These are phyloP conservation scores for Talaromyces adpressus DNA, from an alignment of 495 filamentous ascomycete genomes.

Conservation along the genomic window DNA sequence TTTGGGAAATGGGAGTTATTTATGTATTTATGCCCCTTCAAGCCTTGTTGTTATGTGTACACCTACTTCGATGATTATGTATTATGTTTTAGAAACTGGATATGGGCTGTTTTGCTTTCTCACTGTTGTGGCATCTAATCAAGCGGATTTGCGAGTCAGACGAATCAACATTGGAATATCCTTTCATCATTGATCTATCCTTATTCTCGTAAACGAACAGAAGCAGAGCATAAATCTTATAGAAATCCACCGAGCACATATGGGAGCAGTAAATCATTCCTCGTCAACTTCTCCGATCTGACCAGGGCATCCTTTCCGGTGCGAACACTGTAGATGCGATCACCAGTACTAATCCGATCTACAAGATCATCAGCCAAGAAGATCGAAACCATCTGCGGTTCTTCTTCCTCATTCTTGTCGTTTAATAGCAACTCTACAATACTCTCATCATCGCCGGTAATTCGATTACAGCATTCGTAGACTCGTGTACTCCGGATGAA, in stretches of 20 bases:
- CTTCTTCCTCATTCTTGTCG: too few relatives aligned
- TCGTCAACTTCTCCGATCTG: background rate
- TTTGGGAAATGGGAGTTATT: background rate
- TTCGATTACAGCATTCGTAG: too few relatives aligned
- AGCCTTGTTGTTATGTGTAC: background rate
- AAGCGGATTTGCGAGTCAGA: background rate
- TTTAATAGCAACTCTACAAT: too few relatives aligned
- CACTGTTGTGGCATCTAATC: background rate
- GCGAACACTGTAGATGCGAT: background rate
- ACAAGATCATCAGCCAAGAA: too few relatives aligned
- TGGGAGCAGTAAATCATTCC: background rate
- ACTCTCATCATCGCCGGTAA: too few relatives aligned
- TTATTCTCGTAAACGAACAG: background rate
- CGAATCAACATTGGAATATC: background rate
- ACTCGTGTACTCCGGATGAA: too few relatives aligned
- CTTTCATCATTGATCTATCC: background rate
- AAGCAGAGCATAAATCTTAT: too few relatives aligned
- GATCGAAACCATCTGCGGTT: too few relatives aligned
- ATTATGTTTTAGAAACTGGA: slow-evolving; percentile 3
- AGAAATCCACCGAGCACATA: background rate
- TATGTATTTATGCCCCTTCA: slow-evolving; percentile 2
- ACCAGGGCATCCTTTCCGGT: background rate
- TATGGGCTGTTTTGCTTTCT: background rate
- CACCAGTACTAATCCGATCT: too few relatives aligned
- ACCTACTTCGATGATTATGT: slow-evolving; percentile 9